phyloP scores from a whole-genome alignment of 2,329 filamentous ascomycete genomes.

The Hypoxylon sp. region DNA sequence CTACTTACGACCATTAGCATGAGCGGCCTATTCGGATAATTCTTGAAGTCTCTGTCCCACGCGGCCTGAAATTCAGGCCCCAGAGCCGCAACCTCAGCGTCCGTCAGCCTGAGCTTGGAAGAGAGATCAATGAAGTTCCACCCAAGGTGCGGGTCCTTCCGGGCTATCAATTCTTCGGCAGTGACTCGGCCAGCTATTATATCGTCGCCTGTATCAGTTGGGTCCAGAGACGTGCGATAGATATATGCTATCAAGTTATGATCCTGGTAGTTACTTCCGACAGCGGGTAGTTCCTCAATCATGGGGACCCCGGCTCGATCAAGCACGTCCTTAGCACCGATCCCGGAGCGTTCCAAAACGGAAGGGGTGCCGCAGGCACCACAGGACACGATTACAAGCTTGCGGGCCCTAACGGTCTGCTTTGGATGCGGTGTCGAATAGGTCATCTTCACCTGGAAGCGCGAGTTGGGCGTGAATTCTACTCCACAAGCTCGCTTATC shows the following conservation, averaged over 20 bases:
- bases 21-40: slow-evolving; percentile 59
- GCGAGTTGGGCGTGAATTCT: slow-evolving; percentile 66
- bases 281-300: slow-evolving; percentile 65
- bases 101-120: slow-evolving; percentile 66
- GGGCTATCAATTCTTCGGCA: slow-evolving; percentile 46
- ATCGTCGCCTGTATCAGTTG: slow-evolving; percentile 62
- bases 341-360: slow-evolving; percentile 74
- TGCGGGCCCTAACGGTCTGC: slow-evolving; percentile 64
- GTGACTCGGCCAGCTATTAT: slow-evolving; percentile 49
- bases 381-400: slow-evolving; percentile 65
- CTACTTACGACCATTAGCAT: slow-evolving; percentile 60
- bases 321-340: slow-evolving; percentile 67
- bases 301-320: slow-evolving; percentile 62
- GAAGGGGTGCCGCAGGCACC: slow-evolving; percentile 68
- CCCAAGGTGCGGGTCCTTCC: slow-evolving; percentile 59
- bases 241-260: slow-evolving; percentile 66
- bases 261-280: slow-evolving; percentile 68
- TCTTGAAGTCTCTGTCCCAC: slow-evolving; percentile 66
- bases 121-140: slow-evolving; percentile 68
- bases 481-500: slow-evolving; percentile 68
- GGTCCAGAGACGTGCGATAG: slow-evolving; percentile 64
- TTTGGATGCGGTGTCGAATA: slow-evolving; percentile 48
- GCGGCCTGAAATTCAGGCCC: slow-evolving; percentile 65
- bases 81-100: slow-evolving; percentile 64
- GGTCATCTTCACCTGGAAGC: slow-evolving; percentile 59